Base-by-base conservation (phyloP, 495 filamentous ascomycete species). In the Niebla homalea region DNA sequence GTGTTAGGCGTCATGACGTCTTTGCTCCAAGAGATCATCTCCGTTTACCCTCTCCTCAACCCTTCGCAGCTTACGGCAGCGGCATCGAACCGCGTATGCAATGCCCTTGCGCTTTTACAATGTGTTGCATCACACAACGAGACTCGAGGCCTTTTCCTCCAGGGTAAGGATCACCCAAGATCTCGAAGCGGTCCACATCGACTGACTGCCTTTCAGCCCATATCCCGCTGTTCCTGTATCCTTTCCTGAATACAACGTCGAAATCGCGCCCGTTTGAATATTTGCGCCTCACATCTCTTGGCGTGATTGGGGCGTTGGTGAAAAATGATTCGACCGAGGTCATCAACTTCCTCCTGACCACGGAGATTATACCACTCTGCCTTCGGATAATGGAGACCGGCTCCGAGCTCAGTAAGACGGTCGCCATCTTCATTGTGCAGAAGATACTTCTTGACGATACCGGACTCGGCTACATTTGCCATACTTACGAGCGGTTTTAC, bases 371-470 rank as follows among this genome's bases (percentile, higher is more conserved):
- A 48, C 92, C 92, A 5, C 78, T 99, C 3, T 99, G 92, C 62
- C 85, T 99, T 22, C 81, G 92, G 29, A 97, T 99, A 61, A 99
- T 99, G 92, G 92, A 99, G 71, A 99, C 92, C 0, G 93, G 93
- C 29, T 97, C 92, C 0, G 92, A 99, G 63, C 73, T 99, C 40
- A 95, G 89, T 73, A 99, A 98, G 71, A 99, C 92, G 1, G 92
- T 99, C 8, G 92, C 92, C 35, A 99, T 99, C 54, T 99, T 99
- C 70, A 99, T 99, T 60, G 92, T 99, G n/a, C 92, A 99, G 70
- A 99, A 99, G 69, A 99, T 99, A 32, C 70, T 99, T 36, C 74
- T 99, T 4, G 92, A 99, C 62, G 92, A 99, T 57, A 86, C 92
- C 62, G 92, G 92, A n/a, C 74, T 99, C 51, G 87, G 85, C 36